Evolutionary conservation across 106 monocot genomes (phyloP).

Genomic region (Allium fistulosum): DNA sequence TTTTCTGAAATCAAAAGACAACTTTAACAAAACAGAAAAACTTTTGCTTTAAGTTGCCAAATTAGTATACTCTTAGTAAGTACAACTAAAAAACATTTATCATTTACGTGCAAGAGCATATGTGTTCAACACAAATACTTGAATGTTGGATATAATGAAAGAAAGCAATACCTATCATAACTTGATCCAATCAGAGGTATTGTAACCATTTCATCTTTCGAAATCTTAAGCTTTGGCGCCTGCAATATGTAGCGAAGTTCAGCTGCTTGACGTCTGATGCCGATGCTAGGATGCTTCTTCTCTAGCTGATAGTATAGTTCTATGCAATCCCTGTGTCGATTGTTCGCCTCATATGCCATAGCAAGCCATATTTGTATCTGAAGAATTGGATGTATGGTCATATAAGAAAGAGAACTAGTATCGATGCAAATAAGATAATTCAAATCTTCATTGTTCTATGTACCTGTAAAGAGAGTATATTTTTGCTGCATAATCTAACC

Average conservation of each 20-base stretch:
- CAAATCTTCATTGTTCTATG: no score
- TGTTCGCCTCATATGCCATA: constrained; percentile 98
- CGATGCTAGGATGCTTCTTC: constrained; percentile 69
- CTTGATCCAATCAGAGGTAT: constrained; percentile 94
- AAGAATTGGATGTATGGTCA: neutral
- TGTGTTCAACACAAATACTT: neutral
- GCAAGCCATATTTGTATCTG: constrained; percentile 99
- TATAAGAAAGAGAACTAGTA: no score
- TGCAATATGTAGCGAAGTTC: constrained; percentile 89
- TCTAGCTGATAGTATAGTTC: constrained; percentile 76
- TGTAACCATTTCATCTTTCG: constrained; percentile 93
- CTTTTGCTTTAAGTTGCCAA: no score
- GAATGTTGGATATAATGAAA: constrained; percentile 2
- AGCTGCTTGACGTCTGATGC: constrained; percentile 86
- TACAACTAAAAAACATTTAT: neutral
- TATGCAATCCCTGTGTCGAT: constrained; percentile 90
- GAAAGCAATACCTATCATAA: constrained; percentile 60
- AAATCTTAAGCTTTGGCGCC: constrained; percentile 96
- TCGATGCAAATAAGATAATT: no score
- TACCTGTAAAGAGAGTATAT: no score
- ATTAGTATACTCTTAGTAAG: no score
- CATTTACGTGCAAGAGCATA: neutral
- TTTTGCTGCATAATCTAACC: no score
- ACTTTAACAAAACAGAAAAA: no score
- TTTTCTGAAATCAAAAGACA: no score